Base-by-base conservation (phyloP, 169 alveolate species). In the Cryptosporidium canis region DNA sequence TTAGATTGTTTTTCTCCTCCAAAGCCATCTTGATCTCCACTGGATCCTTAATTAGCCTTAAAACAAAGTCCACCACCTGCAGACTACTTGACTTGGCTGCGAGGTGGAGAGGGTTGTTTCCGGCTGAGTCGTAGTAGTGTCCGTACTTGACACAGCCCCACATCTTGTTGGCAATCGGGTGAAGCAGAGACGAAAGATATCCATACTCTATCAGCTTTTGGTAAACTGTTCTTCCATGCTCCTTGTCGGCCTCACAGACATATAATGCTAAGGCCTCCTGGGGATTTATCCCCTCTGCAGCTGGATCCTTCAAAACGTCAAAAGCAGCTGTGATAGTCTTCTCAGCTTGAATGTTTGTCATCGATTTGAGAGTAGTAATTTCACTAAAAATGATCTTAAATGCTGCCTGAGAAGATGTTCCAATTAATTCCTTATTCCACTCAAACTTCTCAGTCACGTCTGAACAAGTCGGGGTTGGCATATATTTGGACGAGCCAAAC, bases 131-230 rank as follows among this genome's bases (percentile, higher is more conserved):
- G 44, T 77, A 77, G 45, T 77, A 77, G 29, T 77, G 87, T 27
- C 87, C 87, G 27, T 77, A 77, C 12, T 77, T 77, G 5, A 77
- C 87, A 43, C 87, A 77, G 9, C 87, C 87, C 87, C 87, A 77
- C 87, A 77, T 77, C 44, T 61, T 77, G 31, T 77, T 56, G 1
- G 87, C 87, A 41, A 77, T 77, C n/a, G 87, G 87, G 48, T 77
- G 87, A 55, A 77, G 66, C 11, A 77, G 24, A 56, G 87, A 77
- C 29, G 77, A 55, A 27, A 77, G 45, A 61, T 77, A 77, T 8
- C 87, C 87, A 61, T 58, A 77, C 44, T 77, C 87, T 24, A 77
- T 77, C 51, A 77, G 31, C 37, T 77, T 77, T 31, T 77, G 87
- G 37, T 77, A 77, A n/a, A 77, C 87, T 44, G 87, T 29, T 39